A percentile compares a stretch with the other conserved stretches of the same genome.
phyloP scores from a whole-genome alignment of 1,139 yeast genomes.

The Pichia sp. region DNA sequence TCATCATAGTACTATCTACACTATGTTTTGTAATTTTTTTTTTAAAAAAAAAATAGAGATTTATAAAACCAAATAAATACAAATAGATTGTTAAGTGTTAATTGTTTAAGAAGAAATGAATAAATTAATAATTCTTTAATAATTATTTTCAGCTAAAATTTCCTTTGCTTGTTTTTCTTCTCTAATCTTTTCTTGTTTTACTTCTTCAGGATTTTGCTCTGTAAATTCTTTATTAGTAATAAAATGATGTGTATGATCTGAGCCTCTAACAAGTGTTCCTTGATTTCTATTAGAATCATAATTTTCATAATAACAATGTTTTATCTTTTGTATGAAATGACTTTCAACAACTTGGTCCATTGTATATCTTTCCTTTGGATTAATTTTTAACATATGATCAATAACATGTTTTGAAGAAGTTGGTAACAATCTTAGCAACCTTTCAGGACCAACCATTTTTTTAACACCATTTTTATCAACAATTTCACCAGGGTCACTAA shows the following conservation, averaged over 20 bases:
- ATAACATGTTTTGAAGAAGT: slow-evolving; percentile 77
- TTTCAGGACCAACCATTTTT: slow-evolving; percentile 64
- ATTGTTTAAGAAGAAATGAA: too few relatives aligned
- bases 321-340: slow-evolving; percentile 65
- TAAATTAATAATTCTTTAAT: too few relatives aligned
- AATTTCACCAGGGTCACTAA: slow-evolving; percentile 19
- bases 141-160: slow-evolving; percentile 6
- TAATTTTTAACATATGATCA: slow-evolving; percentile 63
- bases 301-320: slow-evolving; percentile 31
- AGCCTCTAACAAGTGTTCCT: slow-evolving; percentile 21
- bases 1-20: too few relatives aligned
- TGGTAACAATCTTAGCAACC: slow-evolving; percentile 81
- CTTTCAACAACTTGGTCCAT: slow-evolving; percentile 62
- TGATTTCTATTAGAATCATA: slow-evolving; percentile 12
- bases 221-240: slow-evolving; percentile 48
- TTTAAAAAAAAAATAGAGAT: too few relatives aligned
- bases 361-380: slow-evolving; percentile 63
- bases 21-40: too few relatives aligned
- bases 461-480: slow-evolving; percentile 24
- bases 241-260: slow-evolving; percentile 44
- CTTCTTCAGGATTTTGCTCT: slow-evolving; percentile 37
- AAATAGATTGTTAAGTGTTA: too few relatives aligned
- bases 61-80: too few relatives aligned
- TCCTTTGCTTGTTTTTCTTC: slow-evolving; percentile 24
- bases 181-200: slow-evolving; percentile 35